Base-by-base conservation (phyloP, 169 alveolate genomes). In the Perkinsus chesapeaki region DNA sequence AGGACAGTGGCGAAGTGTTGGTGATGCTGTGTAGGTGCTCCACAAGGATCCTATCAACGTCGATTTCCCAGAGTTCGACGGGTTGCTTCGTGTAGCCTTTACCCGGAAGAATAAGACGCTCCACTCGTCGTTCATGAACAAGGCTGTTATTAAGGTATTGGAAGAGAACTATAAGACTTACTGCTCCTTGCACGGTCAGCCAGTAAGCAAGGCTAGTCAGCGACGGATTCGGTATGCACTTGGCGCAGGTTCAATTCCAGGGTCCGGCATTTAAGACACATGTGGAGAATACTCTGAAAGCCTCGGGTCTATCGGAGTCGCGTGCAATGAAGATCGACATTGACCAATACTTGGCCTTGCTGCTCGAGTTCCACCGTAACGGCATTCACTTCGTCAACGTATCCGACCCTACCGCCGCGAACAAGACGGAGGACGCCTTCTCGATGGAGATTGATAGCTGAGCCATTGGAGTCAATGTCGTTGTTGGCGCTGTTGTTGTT, bases 41-140 rank as follows among this genome's bases (percentile, higher is more conserved):
- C 43, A 36, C 39, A 92, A 92, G 39, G 93, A 48, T 20, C 93
- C 92, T 72, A 93, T 93, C 37, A 93, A 96, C 95, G 96, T 98
- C 43, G 99, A 98, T 95, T 99, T 98, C 95, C 96, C 95, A 39
- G 99, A 99, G 94, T 99, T 99, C 99, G 99, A 99, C 96, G 99
- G 99, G 3, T 94, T 99, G 96, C 94, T 99, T 91, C 97, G 99
- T 93, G 95, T 98, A 36, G 98, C 99, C 94, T 99, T 99, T 95
- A 97, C 98, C 94, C 97, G 99, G 82, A 99, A 99, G 95, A 97
- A 99, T 94, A 98, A 99, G 96, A 98, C 99, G 12, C 96, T 99
- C 92, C 97, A 98, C 36, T 99, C 99, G 34, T 96, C 98, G 39
- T 99, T 99, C 95, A 98, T 98, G 92, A 97, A 98, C 92, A 98